Evolutionary conservation across 2,329 filamentous ascomycete genomes (phyloP).

Genomic region (Alternaria gaisen): DNA sequence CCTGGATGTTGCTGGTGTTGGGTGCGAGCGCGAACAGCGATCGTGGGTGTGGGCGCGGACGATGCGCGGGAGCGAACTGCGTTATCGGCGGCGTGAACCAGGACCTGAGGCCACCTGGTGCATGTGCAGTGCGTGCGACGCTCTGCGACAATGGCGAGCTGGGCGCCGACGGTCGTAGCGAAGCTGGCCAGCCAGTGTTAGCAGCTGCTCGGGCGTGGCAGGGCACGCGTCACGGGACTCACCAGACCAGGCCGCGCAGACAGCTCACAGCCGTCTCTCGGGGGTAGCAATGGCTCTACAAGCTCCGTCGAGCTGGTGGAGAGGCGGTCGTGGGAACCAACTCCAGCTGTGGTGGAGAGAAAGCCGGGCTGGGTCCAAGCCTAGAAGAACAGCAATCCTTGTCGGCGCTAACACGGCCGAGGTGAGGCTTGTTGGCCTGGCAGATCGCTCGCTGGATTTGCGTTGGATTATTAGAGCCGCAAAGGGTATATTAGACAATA

Average conservation of each 20-base stretch:
- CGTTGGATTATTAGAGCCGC: background rate
- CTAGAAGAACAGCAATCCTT: conserved; percentile 23
- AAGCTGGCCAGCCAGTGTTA: conserved; percentile 21
- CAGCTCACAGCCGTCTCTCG: conserved; percentile 15
- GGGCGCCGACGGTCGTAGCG: conserved; percentile 23
- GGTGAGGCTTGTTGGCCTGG: conserved; percentile 8
- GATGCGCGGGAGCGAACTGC: conserved; percentile 4
- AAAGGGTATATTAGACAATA: background rate
- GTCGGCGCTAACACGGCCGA: conserved; percentile 20
- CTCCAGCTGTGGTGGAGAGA: conserved; percentile 22
- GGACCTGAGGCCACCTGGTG: conserved; percentile 2
- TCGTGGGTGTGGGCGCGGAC: conserved; percentile 10
- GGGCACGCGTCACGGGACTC: conserved; percentile 2
- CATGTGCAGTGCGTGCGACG: conserved; percentile 15
- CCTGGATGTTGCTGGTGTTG: conserved; percentile 20
- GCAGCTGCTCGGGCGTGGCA: conserved; percentile 8
- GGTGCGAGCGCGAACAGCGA: conserved; percentile 14
- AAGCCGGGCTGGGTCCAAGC: conserved; percentile 16
- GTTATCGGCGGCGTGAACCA: background rate
- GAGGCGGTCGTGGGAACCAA: conserved; percentile 17
- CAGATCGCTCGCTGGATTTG: background rate
- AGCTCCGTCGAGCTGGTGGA: conserved; percentile 17
- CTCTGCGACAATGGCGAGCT: conserved; percentile 24
- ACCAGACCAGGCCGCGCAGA: conserved; percentile 13
- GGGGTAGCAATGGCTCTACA: conserved; percentile 25